These are phyloP conservation scores for Amauroascus verrucosus DNA, from an alignment of 2,329 filamentous ascomycete genomes.

Conservation along the genomic window DNA sequence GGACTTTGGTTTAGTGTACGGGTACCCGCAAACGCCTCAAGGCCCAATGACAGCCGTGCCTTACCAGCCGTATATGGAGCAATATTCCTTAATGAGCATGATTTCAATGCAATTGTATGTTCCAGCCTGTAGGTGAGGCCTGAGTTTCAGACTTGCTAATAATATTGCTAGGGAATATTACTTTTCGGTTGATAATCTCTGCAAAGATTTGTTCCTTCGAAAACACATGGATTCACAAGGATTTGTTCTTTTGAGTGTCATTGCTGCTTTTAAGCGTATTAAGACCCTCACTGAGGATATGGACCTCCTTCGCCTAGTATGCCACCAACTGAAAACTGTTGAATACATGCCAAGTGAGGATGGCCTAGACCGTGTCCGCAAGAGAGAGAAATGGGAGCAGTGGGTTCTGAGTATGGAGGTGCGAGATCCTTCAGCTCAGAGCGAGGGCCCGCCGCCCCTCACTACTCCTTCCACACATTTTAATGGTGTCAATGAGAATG, in stretches of 20 bases:
- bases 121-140: background rate
- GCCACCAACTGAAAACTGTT: conserved; percentile 59
- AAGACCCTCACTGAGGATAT: conserved; percentile 61
- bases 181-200: conserved; percentile 89
- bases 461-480: conserved; percentile 24
- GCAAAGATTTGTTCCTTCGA: conserved; percentile 83
- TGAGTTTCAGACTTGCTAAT: conserved; percentile 23
- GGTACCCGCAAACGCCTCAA: conserved; percentile 45
- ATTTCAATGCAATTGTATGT: conserved; percentile 49
- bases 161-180: conserved; percentile 65
- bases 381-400: conserved; percentile 63
- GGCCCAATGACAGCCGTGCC: conserved; percentile 48
- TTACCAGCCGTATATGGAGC: conserved; percentile 49
- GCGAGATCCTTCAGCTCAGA: conserved; percentile 62
- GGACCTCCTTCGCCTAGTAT: conserved; percentile 63
- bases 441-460: conserved; percentile 52
- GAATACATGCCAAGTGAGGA: conserved; percentile 69
- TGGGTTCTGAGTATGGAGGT: conserved; percentile 65
- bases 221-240: conserved; percentile 92
- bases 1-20: conserved; percentile 47
- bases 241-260: conserved; percentile 69
- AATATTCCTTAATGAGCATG: conserved; percentile 47
- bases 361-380: conserved; percentile 66
- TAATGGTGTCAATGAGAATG: conserved; percentile 33
- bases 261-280: conserved; percentile 80